Conservation (phyloP, 495 filamentous ascomycete genomes). For the Pyrenopolyporus hunteri region DNA sequence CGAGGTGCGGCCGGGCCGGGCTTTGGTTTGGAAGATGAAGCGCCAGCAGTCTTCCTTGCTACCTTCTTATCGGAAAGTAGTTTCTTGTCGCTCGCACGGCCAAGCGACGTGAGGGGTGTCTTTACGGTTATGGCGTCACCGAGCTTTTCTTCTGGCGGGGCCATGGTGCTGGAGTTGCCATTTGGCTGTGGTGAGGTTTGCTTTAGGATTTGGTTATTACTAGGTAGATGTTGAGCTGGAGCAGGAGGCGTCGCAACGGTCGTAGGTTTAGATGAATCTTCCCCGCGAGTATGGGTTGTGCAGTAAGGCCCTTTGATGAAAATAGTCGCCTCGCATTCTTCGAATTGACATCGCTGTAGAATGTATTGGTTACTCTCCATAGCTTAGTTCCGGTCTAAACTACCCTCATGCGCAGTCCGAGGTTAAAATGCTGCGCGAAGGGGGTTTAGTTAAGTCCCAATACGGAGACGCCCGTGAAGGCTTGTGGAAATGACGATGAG, state of each 20-base stretch:
- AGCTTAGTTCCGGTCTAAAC: background rate
- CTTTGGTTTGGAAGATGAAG: conserved; percentile 6
- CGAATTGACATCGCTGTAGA: conserved; percentile 22
- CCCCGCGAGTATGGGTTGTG: conserved; percentile 1
- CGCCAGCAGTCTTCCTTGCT: conserved; percentile 33
- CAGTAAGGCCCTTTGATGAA: conserved; percentile 24
- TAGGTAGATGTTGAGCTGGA: background rate
- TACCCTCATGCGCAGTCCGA: conserved; percentile 1
- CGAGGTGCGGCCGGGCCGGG: background rate
- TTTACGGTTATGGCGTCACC: conserved; percentile 35
- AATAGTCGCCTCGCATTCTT: conserved; percentile 25
- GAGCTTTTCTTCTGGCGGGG: conserved; percentile 5
- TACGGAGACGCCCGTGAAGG: conserved; percentile 6
- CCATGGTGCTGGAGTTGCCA: conserved; percentile 1
- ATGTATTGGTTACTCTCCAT: conserved; percentile 22
- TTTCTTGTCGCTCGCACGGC: conserved; percentile 23
- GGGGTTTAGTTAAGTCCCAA: conserved; percentile 22
- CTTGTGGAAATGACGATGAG: conserved; percentile 15
- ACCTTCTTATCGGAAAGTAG: conserved; percentile 31
- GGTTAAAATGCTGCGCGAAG: background rate
- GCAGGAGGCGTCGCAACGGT: background rate
- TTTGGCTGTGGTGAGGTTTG: background rate
- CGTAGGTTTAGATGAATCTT: background rate
- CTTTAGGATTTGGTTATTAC: background rate
- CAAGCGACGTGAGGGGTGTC: background rate